Conservation (phyloP, 768 basidiomycete genomes). For the Tulasnella sp. region DNA sequence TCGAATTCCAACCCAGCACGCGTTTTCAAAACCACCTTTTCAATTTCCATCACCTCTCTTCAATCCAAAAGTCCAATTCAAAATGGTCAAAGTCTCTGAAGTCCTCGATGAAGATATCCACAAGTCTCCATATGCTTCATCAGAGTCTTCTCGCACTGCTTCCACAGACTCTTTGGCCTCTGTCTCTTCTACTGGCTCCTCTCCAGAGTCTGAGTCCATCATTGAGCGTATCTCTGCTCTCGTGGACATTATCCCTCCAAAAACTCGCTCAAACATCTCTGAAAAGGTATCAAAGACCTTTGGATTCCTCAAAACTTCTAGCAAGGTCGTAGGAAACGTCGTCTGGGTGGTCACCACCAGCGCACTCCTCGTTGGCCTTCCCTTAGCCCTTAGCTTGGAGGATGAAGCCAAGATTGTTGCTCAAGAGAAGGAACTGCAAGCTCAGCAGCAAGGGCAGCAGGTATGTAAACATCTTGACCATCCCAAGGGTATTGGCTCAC, state of each 20-base stretch:
- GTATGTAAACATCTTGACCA: not conserved
- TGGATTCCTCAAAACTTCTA: conserved; percentile 48
- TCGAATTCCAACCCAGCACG: no score
- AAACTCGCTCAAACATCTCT: conserved; percentile 66
- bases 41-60: not conserved
- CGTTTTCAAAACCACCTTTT: no score
- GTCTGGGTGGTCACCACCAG: conserved; percentile 94
- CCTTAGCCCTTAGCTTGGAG: conserved; percentile 83
- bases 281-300: conserved; percentile 47
- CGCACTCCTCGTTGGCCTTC: conserved; percentile 84
- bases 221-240: conserved; percentile 82
- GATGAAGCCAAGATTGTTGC: conserved; percentile 90
- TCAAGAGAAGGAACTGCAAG: conserved; percentile 74
- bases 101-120: conserved; percentile 29
- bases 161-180: conserved; percentile 59
- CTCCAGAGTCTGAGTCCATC: conserved; percentile 54
- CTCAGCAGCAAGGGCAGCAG: conserved; percentile 10
- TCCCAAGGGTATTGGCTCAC: not conserved
- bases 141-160: conserved; percentile 49
- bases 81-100: conserved; percentile 90
- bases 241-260: conserved; percentile 89
- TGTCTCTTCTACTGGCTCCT: conserved; percentile 38
- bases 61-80: not conserved
- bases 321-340: conserved; percentile 68
- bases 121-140: conserved; percentile 60